Evolutionary conservation across 805 yeast species (phyloP).

Genomic region (Saccharomycopsis microspora): DNA sequence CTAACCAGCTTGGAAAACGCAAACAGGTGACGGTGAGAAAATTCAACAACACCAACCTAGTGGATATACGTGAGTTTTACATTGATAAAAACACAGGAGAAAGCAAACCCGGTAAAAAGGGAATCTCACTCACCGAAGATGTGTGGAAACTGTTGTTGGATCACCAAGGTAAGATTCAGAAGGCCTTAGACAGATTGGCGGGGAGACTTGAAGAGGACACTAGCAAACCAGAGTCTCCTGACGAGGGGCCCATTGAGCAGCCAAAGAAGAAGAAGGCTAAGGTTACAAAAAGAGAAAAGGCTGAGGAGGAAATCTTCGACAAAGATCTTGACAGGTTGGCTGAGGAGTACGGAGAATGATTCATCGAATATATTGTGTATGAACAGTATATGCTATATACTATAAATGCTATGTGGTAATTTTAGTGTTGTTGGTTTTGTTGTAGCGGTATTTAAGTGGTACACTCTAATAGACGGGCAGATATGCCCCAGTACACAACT

Average conservation of each 20-base stretch:
- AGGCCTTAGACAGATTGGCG: constrained; percentile 13
- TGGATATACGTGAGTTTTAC: constrained; percentile 82
- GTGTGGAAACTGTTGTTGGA: constrained; percentile 41
- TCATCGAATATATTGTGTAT: too few relatives aligned
- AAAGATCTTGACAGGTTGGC: constrained; percentile 14
- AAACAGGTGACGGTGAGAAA: constrained; percentile 66
- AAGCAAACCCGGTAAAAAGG: constrained; percentile 74
- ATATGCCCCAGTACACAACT: too few relatives aligned
- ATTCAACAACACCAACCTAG: constrained; percentile 53
- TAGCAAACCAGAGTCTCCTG: not conserved
- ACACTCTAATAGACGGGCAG: too few relatives aligned
- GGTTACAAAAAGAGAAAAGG: constrained; percentile 1
- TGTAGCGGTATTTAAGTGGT: too few relatives aligned
- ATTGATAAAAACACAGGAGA: constrained; percentile 44
- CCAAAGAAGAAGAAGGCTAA: constrained; percentile 6
- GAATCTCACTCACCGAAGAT: constrained; percentile 47
- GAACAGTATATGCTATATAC: not conserved
- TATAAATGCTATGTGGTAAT: too few relatives aligned
- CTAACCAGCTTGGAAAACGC: constrained; percentile 36
- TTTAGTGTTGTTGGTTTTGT: too few relatives aligned
- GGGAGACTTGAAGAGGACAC: constrained; percentile 6
- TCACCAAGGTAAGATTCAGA: constrained; percentile 7
- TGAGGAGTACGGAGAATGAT: constrained; percentile 6
- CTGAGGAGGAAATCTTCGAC: constrained; percentile 13
- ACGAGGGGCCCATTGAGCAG: not conserved